These are phyloP conservation scores for Yarrowia phangngaensis DNA, from an alignment of 805 yeast species.

Conservation along the genomic window DNA sequence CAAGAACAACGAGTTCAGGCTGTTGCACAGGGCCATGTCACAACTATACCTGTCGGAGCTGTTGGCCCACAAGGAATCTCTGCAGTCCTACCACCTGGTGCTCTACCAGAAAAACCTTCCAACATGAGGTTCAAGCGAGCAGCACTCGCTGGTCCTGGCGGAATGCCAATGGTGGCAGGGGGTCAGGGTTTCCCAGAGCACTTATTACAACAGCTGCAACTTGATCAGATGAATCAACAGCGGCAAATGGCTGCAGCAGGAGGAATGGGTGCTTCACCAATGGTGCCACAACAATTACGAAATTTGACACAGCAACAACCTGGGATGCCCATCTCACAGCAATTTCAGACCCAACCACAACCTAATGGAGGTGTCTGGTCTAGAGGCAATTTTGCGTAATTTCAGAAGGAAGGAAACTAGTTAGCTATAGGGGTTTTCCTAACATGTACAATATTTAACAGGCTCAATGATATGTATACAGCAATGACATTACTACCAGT, in stretches of 20 bases:
- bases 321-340: conserved; percentile 19
- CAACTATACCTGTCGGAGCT: too few relatives aligned
- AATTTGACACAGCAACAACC: conserved; percentile 7
- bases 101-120: conserved; percentile 6
- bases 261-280: conserved; percentile 4
- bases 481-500: too few relatives aligned
- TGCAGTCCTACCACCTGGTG: too few relatives aligned
- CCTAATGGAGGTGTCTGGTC: too few relatives aligned
- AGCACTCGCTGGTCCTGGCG: neutral
- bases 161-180: conserved; percentile 4
- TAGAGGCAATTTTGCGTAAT: too few relatives aligned
- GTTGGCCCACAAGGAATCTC: too few relatives aligned
- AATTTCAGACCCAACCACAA: conserved; percentile 16
- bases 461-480: too few relatives aligned
- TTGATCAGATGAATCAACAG: conserved; percentile 32
- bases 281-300: conserved; percentile 17
- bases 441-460: conserved; percentile 9
- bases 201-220: conserved; percentile 16
- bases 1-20: conserved; percentile 21
- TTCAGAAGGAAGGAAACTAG: too few relatives aligned
- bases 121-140: conserved; percentile 8
- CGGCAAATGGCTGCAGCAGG: conserved; percentile 31
- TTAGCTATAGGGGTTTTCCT: too few relatives aligned
- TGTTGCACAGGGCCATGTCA: conserved; percentile 13
- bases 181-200: conserved; percentile 14